These are phyloP conservation scores for Porpolomopsis calyptriformis DNA, from an alignment of 768 basidiomycete genomes.

Conservation along the genomic window DNA sequence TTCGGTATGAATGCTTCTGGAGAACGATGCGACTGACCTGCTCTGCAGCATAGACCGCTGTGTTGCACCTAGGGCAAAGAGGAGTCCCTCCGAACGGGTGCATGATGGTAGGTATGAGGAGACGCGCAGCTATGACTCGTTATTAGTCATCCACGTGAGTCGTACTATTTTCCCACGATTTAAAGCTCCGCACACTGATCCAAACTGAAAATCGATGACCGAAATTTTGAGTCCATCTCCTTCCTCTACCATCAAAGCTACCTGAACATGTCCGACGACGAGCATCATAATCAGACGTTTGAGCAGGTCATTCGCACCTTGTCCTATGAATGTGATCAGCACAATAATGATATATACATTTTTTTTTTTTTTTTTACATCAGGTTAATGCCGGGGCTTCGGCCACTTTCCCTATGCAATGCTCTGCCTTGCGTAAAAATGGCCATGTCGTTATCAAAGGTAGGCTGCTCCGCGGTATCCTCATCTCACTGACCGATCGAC, in stretches of 20 bases:
- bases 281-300: constrained; percentile 76
- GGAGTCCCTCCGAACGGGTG: constrained; percentile 65
- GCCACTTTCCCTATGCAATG: constrained; percentile 84
- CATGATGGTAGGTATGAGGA: constrained; percentile 27
- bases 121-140: not conserved
- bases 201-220: constrained; percentile 8
- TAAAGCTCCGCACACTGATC: constrained; percentile 22
- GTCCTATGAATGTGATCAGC: not conserved
- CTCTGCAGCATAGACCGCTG: constrained; percentile 79
- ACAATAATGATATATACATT: too few species aligned
- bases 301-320: constrained; percentile 46
- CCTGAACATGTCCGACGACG: constrained; percentile 78
- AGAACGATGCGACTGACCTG: too few species aligned
- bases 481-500: not conserved
- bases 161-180: constrained; percentile 1
- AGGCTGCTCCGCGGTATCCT: not conserved
- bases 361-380: constrained; percentile 9
- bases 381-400: constrained; percentile 71
- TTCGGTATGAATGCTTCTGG: not conserved
- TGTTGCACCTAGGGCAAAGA: constrained; percentile 62
- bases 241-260: constrained; percentile 18
- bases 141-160: not conserved
- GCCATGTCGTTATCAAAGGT: constrained; percentile 95
- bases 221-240: constrained; percentile 8
- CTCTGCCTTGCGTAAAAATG: constrained; percentile 89